Evolutionary conservation across 257 asterid species (phyloP), one percentile per base, ranked within the genome.

Genomic region (Penstemon newberryi): DNA sequence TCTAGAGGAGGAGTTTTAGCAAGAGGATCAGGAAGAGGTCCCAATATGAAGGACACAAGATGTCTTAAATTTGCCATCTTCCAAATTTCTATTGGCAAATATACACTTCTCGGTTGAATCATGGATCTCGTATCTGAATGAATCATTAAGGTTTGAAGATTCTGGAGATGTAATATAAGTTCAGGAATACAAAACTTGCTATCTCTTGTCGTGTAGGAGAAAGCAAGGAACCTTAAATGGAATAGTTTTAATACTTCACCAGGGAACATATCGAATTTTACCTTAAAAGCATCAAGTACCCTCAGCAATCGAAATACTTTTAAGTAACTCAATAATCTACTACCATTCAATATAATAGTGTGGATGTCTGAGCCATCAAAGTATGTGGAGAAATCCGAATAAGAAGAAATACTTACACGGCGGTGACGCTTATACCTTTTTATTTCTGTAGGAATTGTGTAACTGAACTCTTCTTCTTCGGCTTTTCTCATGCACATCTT

Each of bases 1-100:
- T 7, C 2, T 13, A 36, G 70, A 11, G 39, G 3, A n/a, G 4
- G 15, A 38, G 37, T 7, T 37, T 5, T 18, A 15, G 3, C 3
- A 1, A 0, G 5, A 12, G 49, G 50, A n/a, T 0, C 41, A 7
- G 41, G 5, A 46, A 13, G 0, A 33, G 51, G 1, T 37, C 46
- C 9, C 5, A 8, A 11, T 2, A 12, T 15, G 47, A n/a, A n/a
- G n/a, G 11, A 38, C 9, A 47, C 45, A 39, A 65, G 13, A 65
- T 65, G 70, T 4, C 47, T 51, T 18, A 65, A 15, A 3, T 59
- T 19, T n/a, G 57, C 10, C 52, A 69, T 58, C 58, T 69, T 36
- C 57, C 50, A 45, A 4, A 39, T 0, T 11, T 36, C 66, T 1
- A 60, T 46, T 5, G 70, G 60, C 7, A 47, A 7, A 6, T 49